These are phyloP conservation scores for Geoglossum cookeanum DNA, from an alignment of 2,329 filamentous ascomycete genomes.

Conservation along the genomic window DNA sequence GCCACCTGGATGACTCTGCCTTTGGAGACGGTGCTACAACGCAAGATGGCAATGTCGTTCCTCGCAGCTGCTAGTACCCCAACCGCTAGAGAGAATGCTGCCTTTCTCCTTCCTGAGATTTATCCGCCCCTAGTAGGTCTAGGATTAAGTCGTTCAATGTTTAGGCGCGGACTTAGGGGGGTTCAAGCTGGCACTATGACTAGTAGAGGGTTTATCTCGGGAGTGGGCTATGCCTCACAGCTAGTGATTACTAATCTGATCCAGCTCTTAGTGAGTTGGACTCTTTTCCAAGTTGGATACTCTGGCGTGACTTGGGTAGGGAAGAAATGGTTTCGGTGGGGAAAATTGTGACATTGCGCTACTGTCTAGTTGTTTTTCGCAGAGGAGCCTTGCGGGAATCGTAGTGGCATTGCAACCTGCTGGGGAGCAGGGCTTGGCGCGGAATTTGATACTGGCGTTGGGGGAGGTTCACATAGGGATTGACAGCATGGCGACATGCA, in stretches of 20 bases:
- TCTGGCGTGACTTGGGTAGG: neutral
- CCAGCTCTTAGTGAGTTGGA: neutral
- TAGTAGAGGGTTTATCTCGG: neutral
- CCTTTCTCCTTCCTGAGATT: neutral
- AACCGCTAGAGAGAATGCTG: neutral
- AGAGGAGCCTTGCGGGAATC: no score
- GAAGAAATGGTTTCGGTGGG: slow-evolving; percentile 3
- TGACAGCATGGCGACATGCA: no score
- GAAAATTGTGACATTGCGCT: neutral
- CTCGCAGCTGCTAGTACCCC: slow-evolving; percentile 4
- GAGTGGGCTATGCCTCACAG: neutral
- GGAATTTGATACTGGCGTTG: no score
- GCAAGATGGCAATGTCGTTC: neutral
- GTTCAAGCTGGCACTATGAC: neutral
- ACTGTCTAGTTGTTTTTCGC: neutral
- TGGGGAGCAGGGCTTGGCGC: no score
- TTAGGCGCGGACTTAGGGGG: neutral
- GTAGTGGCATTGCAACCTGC: no score
- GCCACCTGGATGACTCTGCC: slow-evolving; percentile 1
- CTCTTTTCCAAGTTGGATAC: neutral
- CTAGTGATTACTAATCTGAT: neutral
- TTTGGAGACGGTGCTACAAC: slow-evolving; percentile 3
- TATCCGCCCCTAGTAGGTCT: neutral
- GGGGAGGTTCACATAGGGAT: no score
- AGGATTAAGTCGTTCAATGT: neutral